Evolutionary conservation across 192 early-diverging fungal species (phyloP), one percentile per base, ranked within the genome.

Genomic region (Coemansia sp.): DNA sequence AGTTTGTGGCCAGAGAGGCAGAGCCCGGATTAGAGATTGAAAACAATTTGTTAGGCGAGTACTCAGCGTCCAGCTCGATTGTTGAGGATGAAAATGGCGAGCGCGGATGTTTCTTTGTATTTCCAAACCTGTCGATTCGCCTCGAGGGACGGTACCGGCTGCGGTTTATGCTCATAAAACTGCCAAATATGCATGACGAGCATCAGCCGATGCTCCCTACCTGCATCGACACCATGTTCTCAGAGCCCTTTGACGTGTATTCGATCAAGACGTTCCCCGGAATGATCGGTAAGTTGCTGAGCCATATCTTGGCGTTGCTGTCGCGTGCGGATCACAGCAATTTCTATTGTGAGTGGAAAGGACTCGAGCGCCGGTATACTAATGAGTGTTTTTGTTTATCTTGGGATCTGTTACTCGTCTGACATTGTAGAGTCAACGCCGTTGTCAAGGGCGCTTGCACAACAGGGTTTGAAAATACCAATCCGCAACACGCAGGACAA

Each of bases 191-290:
- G 69, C 66, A 81, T 39, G 80, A 85, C 14, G 72, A 75, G n/a
- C 68, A 75, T 20, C 72, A 71, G 19, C 67, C 83, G 72, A 85
- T 84, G 51, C 72, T 81, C 17, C 85, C 85, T 2, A 77, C 50
- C 10, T 73, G 86, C 39, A 74, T 93, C 41, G 66, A 87, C 5
- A 81, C 83, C 46, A 77, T 83, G 4, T 87, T 81, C 66, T 89
- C 89, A 4, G 84, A 90, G 17, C 85, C 86, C 14, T 93, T 93
- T 61, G 90, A 88, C 20, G 91, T 93, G 44, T 93, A 86, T 67
- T 93, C 91, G 8, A 88, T 89, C 19, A 93, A 93, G 77, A 91
- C 90, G 63, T 93, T 91, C 64, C 91, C 91, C 0, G 91, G 91
- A 56, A 93, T 93, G 91, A 93, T 89, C 69, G 90, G 90, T 91